phyloP scores from a whole-genome alignment of 768 basidiomycete genomes.

The Solioccasus polychromus region DNA sequence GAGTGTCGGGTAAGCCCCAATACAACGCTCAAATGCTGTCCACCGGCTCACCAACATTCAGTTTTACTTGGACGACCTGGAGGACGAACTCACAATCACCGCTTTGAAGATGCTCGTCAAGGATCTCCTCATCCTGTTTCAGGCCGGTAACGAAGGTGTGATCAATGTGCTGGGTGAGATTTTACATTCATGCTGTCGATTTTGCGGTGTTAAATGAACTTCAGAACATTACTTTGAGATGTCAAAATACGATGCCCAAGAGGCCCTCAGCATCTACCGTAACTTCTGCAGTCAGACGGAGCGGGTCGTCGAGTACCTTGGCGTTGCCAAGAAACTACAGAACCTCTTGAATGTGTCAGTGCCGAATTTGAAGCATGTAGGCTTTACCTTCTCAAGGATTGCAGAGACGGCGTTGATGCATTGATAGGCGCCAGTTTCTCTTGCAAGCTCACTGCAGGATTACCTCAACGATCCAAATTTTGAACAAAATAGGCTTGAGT shows the following conservation, averaged over 20 bases:
- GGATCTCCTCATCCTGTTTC: constrained; percentile 92
- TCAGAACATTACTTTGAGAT: constrained; percentile 97
- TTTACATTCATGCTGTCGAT: constrained; percentile 16
- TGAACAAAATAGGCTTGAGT: constrained; percentile 91
- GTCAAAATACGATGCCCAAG: constrained; percentile 88
- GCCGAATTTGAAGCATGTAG: constrained; percentile 87
- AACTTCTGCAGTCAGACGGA: constrained; percentile 95
- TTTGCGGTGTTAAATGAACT: constrained; percentile 12
- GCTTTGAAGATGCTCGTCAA: constrained; percentile 94
- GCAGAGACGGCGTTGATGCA: neutral
- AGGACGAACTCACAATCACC: constrained; percentile 86
- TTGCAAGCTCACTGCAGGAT: constrained; percentile 92
- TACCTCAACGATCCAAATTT: constrained; percentile 97
- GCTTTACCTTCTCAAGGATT: constrained; percentile 21
- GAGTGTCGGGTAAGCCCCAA: constrained; percentile 73
- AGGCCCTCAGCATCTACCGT: constrained; percentile 85
- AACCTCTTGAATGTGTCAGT: constrained; percentile 92
- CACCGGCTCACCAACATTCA: constrained; percentile 28
- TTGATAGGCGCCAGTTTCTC: constrained; percentile 82
- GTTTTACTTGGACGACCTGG: constrained; percentile 93
- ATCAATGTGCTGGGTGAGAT: constrained; percentile 72
- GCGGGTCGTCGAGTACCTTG: constrained; percentile 86
- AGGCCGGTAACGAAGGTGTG: constrained; percentile 94
- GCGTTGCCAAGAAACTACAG: constrained; percentile 88
- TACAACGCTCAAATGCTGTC: neutral